Percentiles rank a stretch among this genome's conserved stretches.
phyloP scores from a whole-genome alignment of 1,284 basidiomycete genomes.

The Cutaneotrichosporon sp. region DNA sequence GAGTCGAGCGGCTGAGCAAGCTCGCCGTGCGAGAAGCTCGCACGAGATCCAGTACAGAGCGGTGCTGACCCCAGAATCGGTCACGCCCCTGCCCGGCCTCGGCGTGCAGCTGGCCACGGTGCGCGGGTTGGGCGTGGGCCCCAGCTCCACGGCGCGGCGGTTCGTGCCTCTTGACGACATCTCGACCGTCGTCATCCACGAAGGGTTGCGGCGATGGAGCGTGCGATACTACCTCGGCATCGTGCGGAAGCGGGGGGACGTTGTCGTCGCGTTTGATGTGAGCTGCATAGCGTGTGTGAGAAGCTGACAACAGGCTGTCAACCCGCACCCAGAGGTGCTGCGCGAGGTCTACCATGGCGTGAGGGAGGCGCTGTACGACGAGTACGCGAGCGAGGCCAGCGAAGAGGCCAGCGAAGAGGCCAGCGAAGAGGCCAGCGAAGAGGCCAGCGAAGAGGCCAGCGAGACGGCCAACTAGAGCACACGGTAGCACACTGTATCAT shows the following conservation, averaged over 20 bases:
- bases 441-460: no score
- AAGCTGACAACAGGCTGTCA: constrained; percentile 29
- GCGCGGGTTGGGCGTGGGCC: constrained; percentile 38
- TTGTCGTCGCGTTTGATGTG: constrained; percentile 40
- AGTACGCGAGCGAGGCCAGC: constrained; percentile 26
- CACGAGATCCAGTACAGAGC: no score
- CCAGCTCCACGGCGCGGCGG: constrained; percentile 12
- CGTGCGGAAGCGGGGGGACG: constrained; percentile 25
- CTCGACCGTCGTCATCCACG: constrained; percentile 41
- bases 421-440: no score
- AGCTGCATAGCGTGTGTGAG: no score
- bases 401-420: neutral
- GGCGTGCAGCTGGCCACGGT: constrained; percentile 62
- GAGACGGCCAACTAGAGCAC: no score
- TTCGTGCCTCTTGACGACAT: constrained; percentile 41
- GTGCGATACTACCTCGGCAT: constrained; percentile 44
- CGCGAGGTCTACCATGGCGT: constrained; percentile 41
- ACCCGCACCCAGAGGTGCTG: constrained; percentile 34
- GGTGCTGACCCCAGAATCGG: constrained; percentile 38
- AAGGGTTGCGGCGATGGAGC: constrained; percentile 42
- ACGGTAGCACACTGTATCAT: no score
- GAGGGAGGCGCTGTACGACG: constrained; percentile 38
- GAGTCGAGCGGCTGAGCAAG: no score
- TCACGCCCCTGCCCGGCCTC: constrained; percentile 58
- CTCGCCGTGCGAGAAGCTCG: no score